Evolutionary conservation across 1,139 yeast species (phyloP).

Genomic region (Yamadazyma dendronema): DNA sequence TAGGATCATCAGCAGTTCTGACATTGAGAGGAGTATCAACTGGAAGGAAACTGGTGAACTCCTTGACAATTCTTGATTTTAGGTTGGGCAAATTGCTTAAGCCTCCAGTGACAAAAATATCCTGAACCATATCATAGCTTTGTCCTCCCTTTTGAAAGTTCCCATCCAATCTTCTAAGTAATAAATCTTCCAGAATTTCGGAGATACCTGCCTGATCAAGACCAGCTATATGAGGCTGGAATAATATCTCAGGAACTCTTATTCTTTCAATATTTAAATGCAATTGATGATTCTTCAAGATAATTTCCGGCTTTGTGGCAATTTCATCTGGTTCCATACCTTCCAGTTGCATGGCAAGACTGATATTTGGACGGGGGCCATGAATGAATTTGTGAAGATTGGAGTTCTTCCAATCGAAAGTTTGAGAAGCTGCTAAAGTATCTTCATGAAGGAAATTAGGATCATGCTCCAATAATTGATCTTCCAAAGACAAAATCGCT

Average conservation of each 20-base stretch:
- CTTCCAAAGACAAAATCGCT: constrained; percentile 63
- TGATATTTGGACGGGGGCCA: constrained; percentile 73
- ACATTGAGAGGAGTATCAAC: constrained; percentile 62
- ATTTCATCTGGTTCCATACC: constrained; percentile 45
- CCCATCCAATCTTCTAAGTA: constrained; percentile 59
- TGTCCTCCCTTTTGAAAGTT: constrained; percentile 53
- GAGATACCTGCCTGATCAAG: constrained; percentile 90
- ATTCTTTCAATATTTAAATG: constrained; percentile 89
- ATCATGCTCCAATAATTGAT: constrained; percentile 73
- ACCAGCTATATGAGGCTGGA: constrained; percentile 95
- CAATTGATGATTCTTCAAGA: constrained; percentile 65
- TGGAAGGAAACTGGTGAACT: constrained; percentile 71
- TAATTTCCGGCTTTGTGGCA: constrained; percentile 44
- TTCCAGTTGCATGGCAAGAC: constrained; percentile 42
- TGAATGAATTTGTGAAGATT: constrained; percentile 78
- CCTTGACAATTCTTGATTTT: constrained; percentile 60
- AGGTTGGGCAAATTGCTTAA: constrained; percentile 65
- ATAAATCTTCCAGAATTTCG: constrained; percentile 70
- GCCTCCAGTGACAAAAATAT: constrained; percentile 87
- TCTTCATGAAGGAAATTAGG: constrained; percentile 85
- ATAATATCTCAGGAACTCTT: constrained; percentile 85
- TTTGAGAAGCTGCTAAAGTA: constrained; percentile 69
- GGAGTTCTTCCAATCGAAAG: constrained; percentile 81
- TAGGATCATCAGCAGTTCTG: constrained; percentile 63
- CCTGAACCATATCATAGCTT: constrained; percentile 50